A percentile compares a stretch with the other conserved stretches of the same genome.
Evolutionary conservation across 345 rosid genomes (phyloP).

Genomic region (Balakata baccata): DNA sequence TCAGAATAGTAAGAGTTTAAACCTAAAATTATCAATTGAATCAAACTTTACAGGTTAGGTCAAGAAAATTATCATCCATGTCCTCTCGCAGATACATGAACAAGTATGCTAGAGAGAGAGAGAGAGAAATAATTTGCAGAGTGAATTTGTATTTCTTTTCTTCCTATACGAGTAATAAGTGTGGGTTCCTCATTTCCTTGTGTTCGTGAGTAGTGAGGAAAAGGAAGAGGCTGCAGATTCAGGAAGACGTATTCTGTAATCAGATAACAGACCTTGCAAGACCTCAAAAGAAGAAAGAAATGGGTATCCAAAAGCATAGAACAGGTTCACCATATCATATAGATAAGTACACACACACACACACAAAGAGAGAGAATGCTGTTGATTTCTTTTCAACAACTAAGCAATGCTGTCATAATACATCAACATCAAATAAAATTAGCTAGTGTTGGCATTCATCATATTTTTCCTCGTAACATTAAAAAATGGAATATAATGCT

Average conservation of each 20-base stretch:
- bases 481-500: not conserved
- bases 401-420: not conserved
- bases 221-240: too few relatives aligned
- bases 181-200: too few relatives aligned
- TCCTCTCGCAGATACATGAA: not conserved
- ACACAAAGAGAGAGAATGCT: not conserved
- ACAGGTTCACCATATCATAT: not conserved
- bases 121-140: too few relatives aligned
- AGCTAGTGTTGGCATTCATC: not conserved
- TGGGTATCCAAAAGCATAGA: not conserved
- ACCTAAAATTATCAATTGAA: not conserved
- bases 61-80: not conserved
- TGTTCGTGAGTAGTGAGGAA: too few relatives aligned
- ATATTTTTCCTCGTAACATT: not conserved
- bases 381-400: not conserved
- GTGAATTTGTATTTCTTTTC: too few relatives aligned
- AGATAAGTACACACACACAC: not conserved
- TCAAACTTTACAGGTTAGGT: not conserved
- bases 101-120: not conserved
- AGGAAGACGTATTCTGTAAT: not conserved
- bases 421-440: not conserved
- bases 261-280: not conserved
- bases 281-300: not conserved
- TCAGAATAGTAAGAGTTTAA: not conserved
- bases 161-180: too few relatives aligned